Conservation (phyloP, 371 early-diverging fungal species). For the Mucor sp. region DNA sequence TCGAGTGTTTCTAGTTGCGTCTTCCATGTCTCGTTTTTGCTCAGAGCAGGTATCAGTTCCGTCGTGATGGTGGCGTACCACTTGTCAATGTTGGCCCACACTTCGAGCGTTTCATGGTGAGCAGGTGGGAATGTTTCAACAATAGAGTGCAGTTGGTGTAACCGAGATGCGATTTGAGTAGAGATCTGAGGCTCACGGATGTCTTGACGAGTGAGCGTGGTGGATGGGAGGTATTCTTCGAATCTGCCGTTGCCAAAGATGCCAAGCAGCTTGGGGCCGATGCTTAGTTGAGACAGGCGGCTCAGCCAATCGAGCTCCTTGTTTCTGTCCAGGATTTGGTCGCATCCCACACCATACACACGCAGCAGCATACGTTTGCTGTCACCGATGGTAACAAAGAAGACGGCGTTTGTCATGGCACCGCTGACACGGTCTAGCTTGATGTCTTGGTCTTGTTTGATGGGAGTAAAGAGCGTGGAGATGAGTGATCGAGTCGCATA, state of each 20-base stretch:
- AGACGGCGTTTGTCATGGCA: slow-evolving; percentile 89
- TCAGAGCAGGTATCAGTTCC: slow-evolving; percentile 12
- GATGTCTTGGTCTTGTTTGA: slow-evolving; percentile 39
- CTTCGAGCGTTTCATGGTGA: slow-evolving; percentile 39
- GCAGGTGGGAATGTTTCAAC: slow-evolving; percentile 64
- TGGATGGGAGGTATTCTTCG: slow-evolving; percentile 83
- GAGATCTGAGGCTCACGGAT: slow-evolving; percentile 67
- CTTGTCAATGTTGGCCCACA: slow-evolving; percentile 69
- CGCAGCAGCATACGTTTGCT: slow-evolving; percentile 62
- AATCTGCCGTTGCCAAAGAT: slow-evolving; percentile 90
- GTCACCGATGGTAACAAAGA: slow-evolving; percentile 57
- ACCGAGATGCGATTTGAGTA: slow-evolving; percentile 72
- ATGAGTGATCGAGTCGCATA: slow-evolving; percentile 24
- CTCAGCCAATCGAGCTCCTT: slow-evolving; percentile 81
- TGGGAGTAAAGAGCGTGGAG: slow-evolving; percentile 21
- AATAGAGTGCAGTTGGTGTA: slow-evolving; percentile 77
- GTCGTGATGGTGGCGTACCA: slow-evolving; percentile 47
- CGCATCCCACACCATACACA: slow-evolving; percentile 81
- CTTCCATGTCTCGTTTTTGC: slow-evolving; percentile 28
- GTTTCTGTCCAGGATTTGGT: slow-evolving; percentile 73
- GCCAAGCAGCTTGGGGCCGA: slow-evolving; percentile 81
- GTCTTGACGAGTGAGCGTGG: slow-evolving; percentile 70
- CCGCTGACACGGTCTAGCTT: slow-evolving; percentile 71
- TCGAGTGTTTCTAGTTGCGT: slow-evolving; percentile 35
- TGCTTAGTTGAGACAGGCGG: slow-evolving; percentile 67